phyloP scores from a whole-genome alignment of 2,329 filamentous ascomycete species.

The Fusarium fracticaudum region DNA sequence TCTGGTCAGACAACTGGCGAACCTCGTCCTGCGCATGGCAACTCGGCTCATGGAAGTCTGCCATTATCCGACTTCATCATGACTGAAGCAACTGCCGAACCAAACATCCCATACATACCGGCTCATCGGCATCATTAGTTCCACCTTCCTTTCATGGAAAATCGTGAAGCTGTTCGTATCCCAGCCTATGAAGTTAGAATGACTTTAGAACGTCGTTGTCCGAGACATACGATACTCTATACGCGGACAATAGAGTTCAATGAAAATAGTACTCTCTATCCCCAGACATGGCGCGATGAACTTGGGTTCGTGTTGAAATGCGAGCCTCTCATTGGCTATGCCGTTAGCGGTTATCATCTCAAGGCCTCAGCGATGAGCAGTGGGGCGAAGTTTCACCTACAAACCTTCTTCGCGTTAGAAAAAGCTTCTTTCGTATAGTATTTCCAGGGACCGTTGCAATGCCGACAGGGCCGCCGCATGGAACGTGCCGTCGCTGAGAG shows the following conservation, averaged over 20 bases:
- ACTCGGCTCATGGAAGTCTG: neutral
- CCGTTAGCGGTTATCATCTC: fast-evolving
- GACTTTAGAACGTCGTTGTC: fast-evolving
- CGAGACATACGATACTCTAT: neutral
- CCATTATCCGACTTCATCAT: neutral
- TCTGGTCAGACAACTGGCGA: neutral
- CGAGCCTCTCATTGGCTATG: neutral
- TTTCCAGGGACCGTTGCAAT: neutral
- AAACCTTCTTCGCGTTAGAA: neutral
- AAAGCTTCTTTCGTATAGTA: neutral
- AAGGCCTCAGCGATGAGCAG: neutral
- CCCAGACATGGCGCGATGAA: neutral
- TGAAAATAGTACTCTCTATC: fast-evolving
- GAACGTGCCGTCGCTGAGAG: no score
- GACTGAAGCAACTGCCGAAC: neutral
- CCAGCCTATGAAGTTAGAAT: neutral
- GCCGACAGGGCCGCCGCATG: no score
- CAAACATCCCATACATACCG: fast-evolving
- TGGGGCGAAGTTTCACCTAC: no score
- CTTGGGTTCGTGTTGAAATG: neutral
- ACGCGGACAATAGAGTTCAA: neutral
- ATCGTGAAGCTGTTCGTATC: neutral
- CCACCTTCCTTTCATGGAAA: neutral
- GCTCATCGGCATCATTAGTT: neutral
- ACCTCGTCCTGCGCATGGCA: neutral